These are phyloP conservation scores for Anthracocystis panici-leucophaei DNA, from an alignment of 1,284 basidiomycete genomes.

Conservation along the genomic window DNA sequence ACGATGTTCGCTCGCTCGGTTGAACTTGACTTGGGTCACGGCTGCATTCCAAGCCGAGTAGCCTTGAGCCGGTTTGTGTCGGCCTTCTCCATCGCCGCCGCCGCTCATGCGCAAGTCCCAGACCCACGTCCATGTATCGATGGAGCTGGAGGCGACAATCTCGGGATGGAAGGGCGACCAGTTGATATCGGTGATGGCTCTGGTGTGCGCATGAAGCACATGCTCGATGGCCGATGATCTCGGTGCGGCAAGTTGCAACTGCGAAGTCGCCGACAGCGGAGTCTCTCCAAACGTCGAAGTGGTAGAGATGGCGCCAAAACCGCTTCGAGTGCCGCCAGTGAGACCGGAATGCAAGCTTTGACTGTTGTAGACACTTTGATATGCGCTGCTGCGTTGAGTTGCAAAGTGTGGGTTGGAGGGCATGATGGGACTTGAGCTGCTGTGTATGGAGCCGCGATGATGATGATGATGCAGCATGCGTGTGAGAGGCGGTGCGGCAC, in stretches of 20 bases:
- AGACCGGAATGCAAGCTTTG: slow-evolving; percentile 39
- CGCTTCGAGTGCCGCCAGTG: slow-evolving; percentile 43
- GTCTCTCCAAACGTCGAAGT: slow-evolving; percentile 30
- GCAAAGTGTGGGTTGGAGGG: slow-evolving; percentile 36
- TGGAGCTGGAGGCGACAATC: slow-evolving; percentile 65
- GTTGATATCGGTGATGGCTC: slow-evolving; percentile 69
- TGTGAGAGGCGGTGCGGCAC: slow-evolving; percentile 28
- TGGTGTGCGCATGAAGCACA: slow-evolving; percentile 62
- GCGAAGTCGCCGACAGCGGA: slow-evolving; percentile 21
- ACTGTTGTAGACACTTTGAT: slow-evolving; percentile 45
- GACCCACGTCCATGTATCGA: slow-evolving; percentile 68
- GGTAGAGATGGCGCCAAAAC: slow-evolving; percentile 25
- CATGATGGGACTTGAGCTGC: slow-evolving; percentile 40
- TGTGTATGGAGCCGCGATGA: slow-evolving; percentile 28
- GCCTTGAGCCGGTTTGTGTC: slow-evolving; percentile 60
- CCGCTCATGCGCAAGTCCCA: slow-evolving; percentile 66
- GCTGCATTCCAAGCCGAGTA: slow-evolving; percentile 68
- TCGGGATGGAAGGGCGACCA: slow-evolving; percentile 68
- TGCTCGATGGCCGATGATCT: slow-evolving; percentile 61
- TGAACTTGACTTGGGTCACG: slow-evolving; percentile 68
- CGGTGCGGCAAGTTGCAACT: slow-evolving; percentile 19
- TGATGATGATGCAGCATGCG: slow-evolving; percentile 17
- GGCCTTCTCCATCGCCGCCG: slow-evolving; percentile 21
- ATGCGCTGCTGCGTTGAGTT: slow-evolving; percentile 36
- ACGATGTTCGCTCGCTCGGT: slow-evolving; percentile 50